phyloP scores from a whole-genome alignment of 108 stramenopile genomes.

The Fragilaria radians region DNA sequence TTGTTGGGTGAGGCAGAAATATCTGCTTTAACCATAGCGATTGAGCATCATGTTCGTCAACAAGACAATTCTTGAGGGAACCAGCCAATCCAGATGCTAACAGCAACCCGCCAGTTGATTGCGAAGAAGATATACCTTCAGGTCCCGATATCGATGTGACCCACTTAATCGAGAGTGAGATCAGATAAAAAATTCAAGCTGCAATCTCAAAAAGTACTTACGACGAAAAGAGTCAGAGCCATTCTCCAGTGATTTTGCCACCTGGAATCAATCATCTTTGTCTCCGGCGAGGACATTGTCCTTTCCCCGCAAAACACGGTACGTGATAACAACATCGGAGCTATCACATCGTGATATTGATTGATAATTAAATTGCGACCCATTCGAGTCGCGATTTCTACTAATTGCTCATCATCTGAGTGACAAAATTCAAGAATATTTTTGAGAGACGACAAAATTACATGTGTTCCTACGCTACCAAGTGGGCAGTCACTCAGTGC shows the following conservation, averaged over 20 bases:
- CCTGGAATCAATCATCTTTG: constrained; percentile 9
- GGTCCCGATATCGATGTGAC: constrained; percentile 59
- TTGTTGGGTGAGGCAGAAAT: constrained; percentile 41
- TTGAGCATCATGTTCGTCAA: constrained; percentile 6
- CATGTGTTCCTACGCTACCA: constrained; percentile 59
- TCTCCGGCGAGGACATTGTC: constrained; percentile 3
- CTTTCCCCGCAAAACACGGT: constrained; percentile 58
- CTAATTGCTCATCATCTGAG: constrained; percentile 35
- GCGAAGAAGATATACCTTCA: constrained; percentile 54
- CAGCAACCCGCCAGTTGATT: constrained; percentile 56
- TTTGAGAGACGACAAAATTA: constrained; percentile 53
- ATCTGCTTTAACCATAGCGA: constrained; percentile 9
- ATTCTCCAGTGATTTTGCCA: constrained; percentile 79
- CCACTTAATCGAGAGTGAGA: constrained; percentile 36
- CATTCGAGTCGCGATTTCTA: constrained; percentile 55
- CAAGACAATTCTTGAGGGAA: constrained; percentile 41
- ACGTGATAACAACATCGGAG: constrained; percentile 69
- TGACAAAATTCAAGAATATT: constrained; percentile 60
- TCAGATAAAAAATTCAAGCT: background rate
- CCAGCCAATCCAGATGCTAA: constrained; percentile 64
- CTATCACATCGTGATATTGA: constrained; percentile 77
- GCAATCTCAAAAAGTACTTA: constrained; percentile 14
- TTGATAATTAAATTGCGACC: constrained; percentile 64
- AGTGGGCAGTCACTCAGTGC: constrained; percentile 69
- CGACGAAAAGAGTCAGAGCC: constrained; percentile 49